Evolutionary conservation across 805 yeast genomes (phyloP).

Genomic region (Sugiyamaella lignohabitans): DNA sequence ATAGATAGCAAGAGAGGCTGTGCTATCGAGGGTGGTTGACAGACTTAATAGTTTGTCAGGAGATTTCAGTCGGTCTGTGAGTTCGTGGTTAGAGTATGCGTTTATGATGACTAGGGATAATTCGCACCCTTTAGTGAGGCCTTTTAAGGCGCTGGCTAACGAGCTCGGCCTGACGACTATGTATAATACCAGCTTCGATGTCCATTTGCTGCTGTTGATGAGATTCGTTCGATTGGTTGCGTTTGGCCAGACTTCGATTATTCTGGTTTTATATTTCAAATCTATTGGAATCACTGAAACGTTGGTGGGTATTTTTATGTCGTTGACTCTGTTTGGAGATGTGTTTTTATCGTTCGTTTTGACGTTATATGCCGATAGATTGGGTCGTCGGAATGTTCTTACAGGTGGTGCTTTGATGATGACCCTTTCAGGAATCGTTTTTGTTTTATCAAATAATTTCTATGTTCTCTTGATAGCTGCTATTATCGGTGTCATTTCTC

Average conservation of each 20-base stretch:
- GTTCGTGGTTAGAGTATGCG: too few relatives aligned
- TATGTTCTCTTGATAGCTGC: conserved; percentile 36
- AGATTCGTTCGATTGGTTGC: conserved; percentile 33
- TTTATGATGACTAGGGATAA: too few relatives aligned
- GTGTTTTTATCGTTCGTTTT: conserved; percentile 42
- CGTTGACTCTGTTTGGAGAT: conserved; percentile 47
- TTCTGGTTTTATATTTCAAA: conserved; percentile 41
- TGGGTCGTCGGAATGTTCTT: conserved; percentile 42
- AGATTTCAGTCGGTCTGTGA: too few relatives aligned
- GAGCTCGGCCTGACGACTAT: not conserved
- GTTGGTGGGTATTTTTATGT: conserved; percentile 45
- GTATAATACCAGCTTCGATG: conserved; percentile 17
- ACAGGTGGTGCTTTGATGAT: conserved; percentile 37
- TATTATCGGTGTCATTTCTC: conserved; percentile 47
- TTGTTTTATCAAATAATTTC: conserved; percentile 33
- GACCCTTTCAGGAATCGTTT: conserved; percentile 40
- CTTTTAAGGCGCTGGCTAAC: not conserved
- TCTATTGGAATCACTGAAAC: conserved; percentile 38
- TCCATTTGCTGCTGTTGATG: conserved; percentile 28
- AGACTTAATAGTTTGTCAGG: too few relatives aligned
- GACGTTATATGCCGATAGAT: conserved; percentile 40
- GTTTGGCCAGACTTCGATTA: conserved; percentile 34
- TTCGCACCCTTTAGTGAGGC: not conserved
- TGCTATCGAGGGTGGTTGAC: too few relatives aligned
- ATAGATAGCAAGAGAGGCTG: too few relatives aligned